Evolutionary conservation across 768 basidiomycete species (phyloP), one percentile per base, ranked within the genome.

Genomic region (Auriculariales sp.): DNA sequence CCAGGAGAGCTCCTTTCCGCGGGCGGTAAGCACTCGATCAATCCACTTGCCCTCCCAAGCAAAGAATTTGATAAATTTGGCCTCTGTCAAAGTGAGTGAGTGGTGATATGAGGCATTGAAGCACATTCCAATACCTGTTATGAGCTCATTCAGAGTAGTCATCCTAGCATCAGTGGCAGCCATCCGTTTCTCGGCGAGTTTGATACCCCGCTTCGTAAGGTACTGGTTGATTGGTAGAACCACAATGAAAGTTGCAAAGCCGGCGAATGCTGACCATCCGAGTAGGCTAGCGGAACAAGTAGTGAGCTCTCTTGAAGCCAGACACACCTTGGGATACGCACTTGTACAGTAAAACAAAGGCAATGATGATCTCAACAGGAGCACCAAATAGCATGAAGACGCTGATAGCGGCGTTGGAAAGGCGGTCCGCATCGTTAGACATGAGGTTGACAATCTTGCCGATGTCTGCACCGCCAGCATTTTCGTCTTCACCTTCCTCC

Each of bases 401-500:
- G 7, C 17, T 7, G 39, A 19, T 44, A 10, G 22, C 39, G 22
- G 27, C 22, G 39, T 22, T 7, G 39, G 19, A 7, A 5, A 75
- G 70, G 46, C 71, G 66, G 57, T 79, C 81, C 2, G 80, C 78
- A 59, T 89, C 86, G 5, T 75, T 78, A 11, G 83, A 79, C 88
- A 93, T 93, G 30, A 92, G 64, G 55, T 89, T 89, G 49, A 92
- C 86, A 48, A 93, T 87, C 62, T 92, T 91, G 9, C 91, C 91
- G 11, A 85, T 71, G 60, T 90, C 85, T 6, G 91, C 91, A 14
- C 87, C 84, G 0, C 81, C 74, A 22, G 47, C 49, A 33, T 52
- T 50, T 55, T 77, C 81, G 22, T 54, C 59, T 29, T 57, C 52
- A 14, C 30, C 17, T 48, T 39, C 29, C 4, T 56, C 22, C 65